Percentiles rank a stretch among this genome's conserved stretches.
phyloP scores from a whole-genome alignment of 1,139 yeast species.

The Geotrichum klebahnii region DNA sequence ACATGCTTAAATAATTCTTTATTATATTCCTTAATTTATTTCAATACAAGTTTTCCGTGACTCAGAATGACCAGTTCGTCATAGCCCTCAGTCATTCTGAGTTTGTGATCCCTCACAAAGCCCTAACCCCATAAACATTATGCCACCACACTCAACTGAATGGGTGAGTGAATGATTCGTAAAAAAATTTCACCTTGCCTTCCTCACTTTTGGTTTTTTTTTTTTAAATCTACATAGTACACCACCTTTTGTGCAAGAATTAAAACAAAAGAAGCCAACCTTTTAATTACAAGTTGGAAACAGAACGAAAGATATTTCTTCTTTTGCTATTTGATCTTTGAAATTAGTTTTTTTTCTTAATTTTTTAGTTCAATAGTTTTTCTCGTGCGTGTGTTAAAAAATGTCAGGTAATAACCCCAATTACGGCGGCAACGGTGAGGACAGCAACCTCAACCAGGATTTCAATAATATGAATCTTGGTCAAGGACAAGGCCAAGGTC shows the following conservation, averaged over 20 bases:
- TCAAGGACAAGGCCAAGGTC: slow-evolving; percentile 13
- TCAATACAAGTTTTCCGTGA: too few species aligned
- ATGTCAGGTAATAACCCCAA: slow-evolving; percentile 16
- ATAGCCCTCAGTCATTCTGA: too few species aligned
- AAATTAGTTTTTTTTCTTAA: neutral
- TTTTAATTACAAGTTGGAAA: too few species aligned
- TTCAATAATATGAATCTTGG: slow-evolving; percentile 16
- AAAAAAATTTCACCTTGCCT: slow-evolving; percentile 1
- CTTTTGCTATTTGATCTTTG: neutral
- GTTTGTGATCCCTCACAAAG: neutral
- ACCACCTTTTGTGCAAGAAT: neutral
- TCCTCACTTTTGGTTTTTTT: slow-evolving; percentile 1
- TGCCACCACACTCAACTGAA: neutral
- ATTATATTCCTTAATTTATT: too few species aligned
- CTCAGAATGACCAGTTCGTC: too few species aligned
- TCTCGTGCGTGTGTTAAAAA: neutral
- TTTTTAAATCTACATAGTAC: neutral
- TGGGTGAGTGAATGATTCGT: neutral
- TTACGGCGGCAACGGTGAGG: too few species aligned
- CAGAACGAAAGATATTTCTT: too few species aligned
- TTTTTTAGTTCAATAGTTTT: neutral
- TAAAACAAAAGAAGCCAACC: too few species aligned
- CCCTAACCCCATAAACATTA: neutral
- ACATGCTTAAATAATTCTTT: too few species aligned
- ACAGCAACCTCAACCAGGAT: slow-evolving; percentile 14